Conservation (phyloP, 345 rosid species). For the Eucalyptus paniculata region DNA sequence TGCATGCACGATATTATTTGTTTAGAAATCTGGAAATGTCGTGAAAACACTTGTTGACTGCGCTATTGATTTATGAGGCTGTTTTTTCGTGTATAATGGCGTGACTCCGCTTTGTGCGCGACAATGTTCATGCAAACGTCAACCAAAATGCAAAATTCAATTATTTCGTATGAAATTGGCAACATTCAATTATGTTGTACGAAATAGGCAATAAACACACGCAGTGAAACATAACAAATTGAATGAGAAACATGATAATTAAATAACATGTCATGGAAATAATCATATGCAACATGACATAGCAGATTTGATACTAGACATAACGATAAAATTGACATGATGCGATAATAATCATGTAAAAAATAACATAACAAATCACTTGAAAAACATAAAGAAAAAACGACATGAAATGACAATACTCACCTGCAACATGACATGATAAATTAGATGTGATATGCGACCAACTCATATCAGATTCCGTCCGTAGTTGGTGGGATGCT, state of each 20-base stretch:
- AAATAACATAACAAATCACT: background rate
- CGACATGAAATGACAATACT: background rate
- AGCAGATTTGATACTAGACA: fast-evolving
- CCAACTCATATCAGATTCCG: background rate
- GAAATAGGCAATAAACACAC: background rate
- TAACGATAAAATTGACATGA: background rate
- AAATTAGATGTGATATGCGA: background rate
- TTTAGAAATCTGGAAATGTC: background rate
- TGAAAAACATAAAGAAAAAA: background rate
- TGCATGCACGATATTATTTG: background rate
- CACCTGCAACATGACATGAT: background rate
- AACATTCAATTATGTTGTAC: background rate
- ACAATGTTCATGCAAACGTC: background rate
- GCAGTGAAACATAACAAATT: background rate
- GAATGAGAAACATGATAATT: background rate
- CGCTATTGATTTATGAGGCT: background rate
- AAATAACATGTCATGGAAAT: background rate
- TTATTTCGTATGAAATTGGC: background rate
- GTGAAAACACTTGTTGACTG: background rate
- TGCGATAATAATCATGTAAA: background rate
- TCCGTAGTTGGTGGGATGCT: background rate
- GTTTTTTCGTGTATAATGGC: background rate
- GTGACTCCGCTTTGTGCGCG: background rate
- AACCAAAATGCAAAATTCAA: background rate
- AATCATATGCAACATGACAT: background rate